These are phyloP conservation scores for Lactarius vividus DNA, from an alignment of 768 basidiomycete species.

Conservation along the genomic window DNA sequence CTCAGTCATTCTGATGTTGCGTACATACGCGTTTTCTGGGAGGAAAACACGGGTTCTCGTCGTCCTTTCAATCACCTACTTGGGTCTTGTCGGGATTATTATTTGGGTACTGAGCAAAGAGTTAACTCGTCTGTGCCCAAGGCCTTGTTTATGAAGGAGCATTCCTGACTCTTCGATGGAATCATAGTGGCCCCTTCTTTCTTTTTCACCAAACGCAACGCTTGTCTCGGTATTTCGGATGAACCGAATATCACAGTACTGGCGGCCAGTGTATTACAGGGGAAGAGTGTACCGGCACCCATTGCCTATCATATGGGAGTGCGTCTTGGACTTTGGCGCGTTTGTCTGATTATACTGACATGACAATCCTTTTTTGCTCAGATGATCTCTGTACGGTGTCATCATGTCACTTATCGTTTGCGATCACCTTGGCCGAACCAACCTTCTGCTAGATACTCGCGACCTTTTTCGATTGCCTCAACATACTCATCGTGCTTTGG, in stretches of 20 bases:
- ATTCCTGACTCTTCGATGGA: background rate
- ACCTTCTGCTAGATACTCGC: conserved; percentile 5
- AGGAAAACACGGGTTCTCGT: conserved; percentile 6
- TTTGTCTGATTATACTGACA: background rate
- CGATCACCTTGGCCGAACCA: background rate
- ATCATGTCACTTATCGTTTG: background rate
- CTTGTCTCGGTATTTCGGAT: conserved; percentile 11
- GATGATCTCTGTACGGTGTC: conserved; percentile 17
- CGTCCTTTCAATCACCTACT: conserved; percentile 5
- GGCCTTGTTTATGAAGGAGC: no score
- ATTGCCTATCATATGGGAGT: conserved; percentile 19
- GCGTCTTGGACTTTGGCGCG: background rate
- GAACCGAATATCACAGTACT: no score
- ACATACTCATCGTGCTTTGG: conserved; percentile 13
- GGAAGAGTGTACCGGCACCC: background rate
- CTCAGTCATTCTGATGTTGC: conserved; percentile 25
- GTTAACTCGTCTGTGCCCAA: conserved; percentile 5
- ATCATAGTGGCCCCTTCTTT: conserved; percentile 10
- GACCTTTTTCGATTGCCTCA: conserved; percentile 19
- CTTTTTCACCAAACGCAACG: background rate
- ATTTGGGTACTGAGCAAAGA: conserved; percentile 15
- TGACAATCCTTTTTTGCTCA: background rate
- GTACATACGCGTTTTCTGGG: conserved; percentile 25
- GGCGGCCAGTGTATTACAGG: background rate
- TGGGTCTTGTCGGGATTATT: conserved; percentile 2